phyloP scores from a whole-genome alignment of 1,139 yeast genomes.

The Pichia sp. region DNA sequence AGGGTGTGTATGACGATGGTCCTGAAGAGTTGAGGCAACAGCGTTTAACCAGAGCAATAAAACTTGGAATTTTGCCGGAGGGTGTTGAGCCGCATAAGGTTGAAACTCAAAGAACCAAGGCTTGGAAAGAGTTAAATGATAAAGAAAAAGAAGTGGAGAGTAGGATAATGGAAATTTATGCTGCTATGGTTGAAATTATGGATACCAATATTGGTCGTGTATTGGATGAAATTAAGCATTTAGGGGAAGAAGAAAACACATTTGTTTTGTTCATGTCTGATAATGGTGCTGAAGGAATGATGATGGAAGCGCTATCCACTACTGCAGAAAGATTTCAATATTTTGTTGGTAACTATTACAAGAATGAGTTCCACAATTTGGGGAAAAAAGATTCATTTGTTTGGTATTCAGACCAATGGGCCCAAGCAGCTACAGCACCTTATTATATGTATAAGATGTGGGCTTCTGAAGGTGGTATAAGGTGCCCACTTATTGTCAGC shows the following conservation, averaged over 20 bases:
- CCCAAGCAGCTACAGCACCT: constrained; percentile 62
- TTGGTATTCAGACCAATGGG: constrained; percentile 58
- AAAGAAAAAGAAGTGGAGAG: constrained; percentile 37
- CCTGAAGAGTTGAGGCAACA: constrained; percentile 41
- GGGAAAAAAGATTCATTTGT: constrained; percentile 47
- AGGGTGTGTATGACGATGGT: constrained; percentile 47
- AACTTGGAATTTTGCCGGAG: constrained; percentile 43
- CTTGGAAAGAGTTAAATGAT: constrained; percentile 41
- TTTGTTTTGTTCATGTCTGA: constrained; percentile 54
- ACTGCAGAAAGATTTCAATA: constrained; percentile 30
- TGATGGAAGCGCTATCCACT: constrained; percentile 50
- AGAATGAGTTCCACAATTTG: constrained; percentile 45
- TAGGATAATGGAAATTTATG: constrained; percentile 51
- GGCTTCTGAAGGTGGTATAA: constrained; percentile 54
- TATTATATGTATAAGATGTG: constrained; percentile 48
- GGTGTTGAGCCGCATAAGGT: constrained; percentile 45
- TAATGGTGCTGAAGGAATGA: constrained; percentile 59
- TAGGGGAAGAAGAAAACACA: constrained; percentile 48
- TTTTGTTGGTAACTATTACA: constrained; percentile 35
- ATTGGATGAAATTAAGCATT: constrained; percentile 36
- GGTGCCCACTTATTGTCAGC: constrained; percentile 47
- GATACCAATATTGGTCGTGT: constrained; percentile 49
- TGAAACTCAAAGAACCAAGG: constrained; percentile 37
- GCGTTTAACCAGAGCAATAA: constrained; percentile 39
- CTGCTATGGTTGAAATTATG: constrained; percentile 57